Conservation (phyloP, 257 asterid genomes). For the Solanum gracilifrons region DNA sequence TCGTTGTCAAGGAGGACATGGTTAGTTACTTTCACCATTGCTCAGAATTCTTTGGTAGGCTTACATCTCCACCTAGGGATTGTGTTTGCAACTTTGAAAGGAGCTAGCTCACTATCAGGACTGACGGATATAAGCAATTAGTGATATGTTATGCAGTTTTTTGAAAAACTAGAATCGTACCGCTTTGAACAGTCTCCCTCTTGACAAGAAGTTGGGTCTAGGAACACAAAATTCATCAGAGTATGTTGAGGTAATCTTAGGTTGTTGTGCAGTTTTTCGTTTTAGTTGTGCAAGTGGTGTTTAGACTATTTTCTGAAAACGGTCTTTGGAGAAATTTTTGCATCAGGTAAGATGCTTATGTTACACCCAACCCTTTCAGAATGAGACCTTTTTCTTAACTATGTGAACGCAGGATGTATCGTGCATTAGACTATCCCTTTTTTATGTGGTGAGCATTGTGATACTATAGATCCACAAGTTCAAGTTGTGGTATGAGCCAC, state of each 20-base stretch:
- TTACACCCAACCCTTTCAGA: background rate
- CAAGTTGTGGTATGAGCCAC: background rate
- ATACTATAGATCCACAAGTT: background rate
- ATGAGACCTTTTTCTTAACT: background rate
- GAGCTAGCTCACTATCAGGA: background rate
- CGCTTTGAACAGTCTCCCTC: background rate
- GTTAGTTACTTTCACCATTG: background rate
- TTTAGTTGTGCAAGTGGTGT: background rate
- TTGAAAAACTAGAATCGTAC: background rate
- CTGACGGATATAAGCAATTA: background rate
- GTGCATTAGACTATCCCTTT: background rate
- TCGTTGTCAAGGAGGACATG: background rate
- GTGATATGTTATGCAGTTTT: background rate
- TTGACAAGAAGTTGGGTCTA: background rate
- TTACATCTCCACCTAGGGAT: background rate
- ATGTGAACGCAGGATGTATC: background rate
- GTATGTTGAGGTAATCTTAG: background rate
- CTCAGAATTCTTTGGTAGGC: background rate
- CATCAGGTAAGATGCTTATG: background rate
- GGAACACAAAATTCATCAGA: background rate
- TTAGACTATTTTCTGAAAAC: background rate
- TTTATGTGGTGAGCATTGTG: background rate
- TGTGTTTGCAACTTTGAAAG: background rate
- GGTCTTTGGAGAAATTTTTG: background rate
- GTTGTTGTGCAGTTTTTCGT: background rate